Evolutionary conservation across 2,329 filamentous ascomycete species (phyloP).

Genomic region (Botryotinia convoluta): DNA sequence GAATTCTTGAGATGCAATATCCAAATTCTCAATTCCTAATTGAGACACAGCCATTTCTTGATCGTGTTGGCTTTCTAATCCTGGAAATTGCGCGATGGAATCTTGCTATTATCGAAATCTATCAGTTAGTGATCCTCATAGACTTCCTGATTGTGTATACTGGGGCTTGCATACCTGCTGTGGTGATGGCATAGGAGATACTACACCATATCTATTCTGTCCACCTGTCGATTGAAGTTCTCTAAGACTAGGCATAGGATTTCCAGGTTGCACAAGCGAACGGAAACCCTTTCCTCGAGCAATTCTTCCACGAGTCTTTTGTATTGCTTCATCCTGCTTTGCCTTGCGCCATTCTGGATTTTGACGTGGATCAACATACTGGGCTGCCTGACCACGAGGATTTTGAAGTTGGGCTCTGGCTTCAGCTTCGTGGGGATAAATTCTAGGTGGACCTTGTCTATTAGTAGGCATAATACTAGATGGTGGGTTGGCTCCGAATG

Average conservation of each 20-base stretch:
- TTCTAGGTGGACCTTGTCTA: neutral
- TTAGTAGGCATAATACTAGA: neutral
- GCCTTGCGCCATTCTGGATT: neutral
- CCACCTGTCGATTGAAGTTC: neutral
- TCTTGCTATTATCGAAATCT: neutral
- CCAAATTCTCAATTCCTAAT: neutral
- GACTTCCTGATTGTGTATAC: neutral
- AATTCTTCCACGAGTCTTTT: neutral
- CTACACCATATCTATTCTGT: neutral
- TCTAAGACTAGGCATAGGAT: neutral
- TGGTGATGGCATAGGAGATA: neutral
- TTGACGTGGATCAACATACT: neutral
- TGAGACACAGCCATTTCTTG: neutral
- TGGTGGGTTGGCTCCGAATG: neutral
- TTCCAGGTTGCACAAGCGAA: neutral
- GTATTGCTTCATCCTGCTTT: neutral
- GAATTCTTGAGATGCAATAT: neutral
- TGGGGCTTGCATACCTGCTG: neutral
- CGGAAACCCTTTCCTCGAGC: neutral
- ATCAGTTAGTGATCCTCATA: neutral
- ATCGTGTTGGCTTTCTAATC: neutral
- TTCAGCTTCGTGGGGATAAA: neutral
- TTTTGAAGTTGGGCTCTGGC: neutral
- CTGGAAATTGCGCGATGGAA: neutral
- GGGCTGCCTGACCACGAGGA: neutral